These are phyloP conservation scores for Hypoxylon subgilvum DNA, from an alignment of 495 filamentous ascomycete species.

Conservation along the genomic window DNA sequence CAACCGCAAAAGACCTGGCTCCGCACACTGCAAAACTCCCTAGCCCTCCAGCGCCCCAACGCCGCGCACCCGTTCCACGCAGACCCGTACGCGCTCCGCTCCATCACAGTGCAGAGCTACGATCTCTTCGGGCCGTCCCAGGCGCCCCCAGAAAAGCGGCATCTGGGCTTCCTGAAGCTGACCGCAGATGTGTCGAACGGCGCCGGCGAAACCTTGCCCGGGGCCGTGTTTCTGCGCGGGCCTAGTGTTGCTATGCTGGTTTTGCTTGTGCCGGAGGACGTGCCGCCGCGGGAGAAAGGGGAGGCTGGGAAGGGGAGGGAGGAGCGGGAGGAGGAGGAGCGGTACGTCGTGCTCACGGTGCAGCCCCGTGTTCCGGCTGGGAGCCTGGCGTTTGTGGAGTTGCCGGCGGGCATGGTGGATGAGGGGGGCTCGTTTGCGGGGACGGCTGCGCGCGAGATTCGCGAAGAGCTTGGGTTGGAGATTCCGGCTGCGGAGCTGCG, in stretches of 20 bases:
- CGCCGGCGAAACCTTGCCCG: constrained; percentile 70
- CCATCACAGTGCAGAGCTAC: constrained; percentile 73
- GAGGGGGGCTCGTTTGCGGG: constrained; percentile 76
- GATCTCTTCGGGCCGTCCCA: constrained; percentile 76
- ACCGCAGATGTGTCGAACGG: constrained; percentile 68
- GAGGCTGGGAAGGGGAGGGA: too few species aligned
- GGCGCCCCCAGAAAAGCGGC: constrained; percentile 20
- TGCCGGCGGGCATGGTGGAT: constrained; percentile 92
- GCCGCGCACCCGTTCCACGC: constrained; percentile 71
- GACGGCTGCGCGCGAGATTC: constrained; percentile 79
- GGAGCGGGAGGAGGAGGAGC: constrained; percentile 58
- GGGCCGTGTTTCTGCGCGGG: constrained; percentile 79
- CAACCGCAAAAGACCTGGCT: constrained; percentile 66
- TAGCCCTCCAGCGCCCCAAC: constrained; percentile 63
- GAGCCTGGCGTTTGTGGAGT: constrained; percentile 74
- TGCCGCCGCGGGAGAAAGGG: constrained; percentile 43
- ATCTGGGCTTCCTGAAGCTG: constrained; percentile 82
- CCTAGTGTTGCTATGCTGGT: constrained; percentile 84
- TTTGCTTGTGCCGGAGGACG: constrained; percentile 75
- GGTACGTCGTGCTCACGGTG: constrained; percentile 77
- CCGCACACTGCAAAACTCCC: constrained; percentile 66
- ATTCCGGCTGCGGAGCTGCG: constrained; percentile 49
- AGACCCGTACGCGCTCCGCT: constrained; percentile 71
- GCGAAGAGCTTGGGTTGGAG: constrained; percentile 76
- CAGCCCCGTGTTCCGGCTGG: constrained; percentile 84